Evolutionary conservation across 2,329 filamentous ascomycete genomes (phyloP), one percentile per base, ranked within the genome.

Genomic region (Pseudogymnoascus sp.): DNA sequence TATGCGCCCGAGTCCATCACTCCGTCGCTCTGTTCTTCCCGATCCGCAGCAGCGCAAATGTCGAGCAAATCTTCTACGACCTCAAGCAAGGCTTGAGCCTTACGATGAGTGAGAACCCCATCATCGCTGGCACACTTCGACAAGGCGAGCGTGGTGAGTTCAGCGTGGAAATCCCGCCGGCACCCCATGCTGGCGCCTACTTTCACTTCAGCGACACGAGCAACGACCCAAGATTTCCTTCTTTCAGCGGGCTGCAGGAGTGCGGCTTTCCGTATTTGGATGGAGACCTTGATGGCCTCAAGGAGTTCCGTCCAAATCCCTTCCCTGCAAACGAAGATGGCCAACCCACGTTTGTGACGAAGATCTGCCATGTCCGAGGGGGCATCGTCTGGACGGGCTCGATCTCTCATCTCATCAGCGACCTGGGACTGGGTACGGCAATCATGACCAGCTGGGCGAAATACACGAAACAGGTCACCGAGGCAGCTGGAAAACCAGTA

Each of bases 211-310:
- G 59, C 9, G 59, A 61, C 28, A 23, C 15, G 7, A 61, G 59
- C 13, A 40, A 61, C 23, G 59, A 61, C n/a, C 13, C 11, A 17
- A 7, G 10, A n/a, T 36, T 61, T 36, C 59, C 59, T 28, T 61
- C 59, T 17, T 61, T 36, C 36, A 10, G 13, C 2, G 59, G 40
- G 59, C 36, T 61, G 15, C 59, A 40, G 36, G 15, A 38, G 28
- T 40, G 33, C 36, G 59, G 59, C 17, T 61, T 36, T 36, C 59
- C 59, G 15, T 61, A 36, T 28, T n/a, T 40, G 19, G 59, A 61
- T 61, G 59, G 59, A 23, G 59, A 61, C 36, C 59, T 23, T 21
- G 59, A 61, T 15, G 59, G 59, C 31, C 59, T 61, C 19, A 61
- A 10, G 19, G 59, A 36, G 10, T 40, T 61, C 9, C 59, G 59